Conservation (phyloP, 2,329 filamentous ascomycete genomes). For the Aspergillus sclerotialis region DNA sequence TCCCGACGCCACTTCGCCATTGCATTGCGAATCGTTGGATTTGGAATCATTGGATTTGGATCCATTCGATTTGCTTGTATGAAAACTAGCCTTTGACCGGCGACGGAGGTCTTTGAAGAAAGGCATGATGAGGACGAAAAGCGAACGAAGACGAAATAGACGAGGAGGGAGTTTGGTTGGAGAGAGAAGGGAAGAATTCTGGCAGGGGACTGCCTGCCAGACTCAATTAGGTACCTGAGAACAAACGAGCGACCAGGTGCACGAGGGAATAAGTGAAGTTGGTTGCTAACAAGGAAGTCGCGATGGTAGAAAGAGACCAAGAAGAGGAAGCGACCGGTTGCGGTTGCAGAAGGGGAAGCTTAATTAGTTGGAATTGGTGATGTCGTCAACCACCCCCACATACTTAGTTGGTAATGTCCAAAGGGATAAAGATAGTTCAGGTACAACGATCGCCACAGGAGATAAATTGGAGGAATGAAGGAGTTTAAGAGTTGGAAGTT, state of each 20-base stretch:
- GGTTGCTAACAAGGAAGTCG: conserved; percentile 5
- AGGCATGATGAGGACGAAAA: conserved; percentile 33
- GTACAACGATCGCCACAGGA: conserved; percentile 8
- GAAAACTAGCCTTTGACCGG: conserved; percentile 68
- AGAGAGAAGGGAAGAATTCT: conserved; percentile 6
- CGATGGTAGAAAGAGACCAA: conserved; percentile 1
- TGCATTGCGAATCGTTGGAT: conserved; percentile 35
- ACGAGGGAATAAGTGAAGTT: too few species aligned
- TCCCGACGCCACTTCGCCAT: conserved; percentile 56
- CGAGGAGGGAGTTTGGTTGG: too few species aligned
- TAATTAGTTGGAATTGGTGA: conserved; percentile 7
- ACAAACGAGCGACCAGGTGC: too few species aligned
- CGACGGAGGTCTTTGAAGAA: conserved; percentile 73
- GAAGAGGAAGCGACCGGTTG: conserved; percentile 29
- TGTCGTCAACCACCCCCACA: conserved; percentile 11
- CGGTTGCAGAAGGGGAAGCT: conserved; percentile 22
- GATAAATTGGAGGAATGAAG: conserved; percentile 2
- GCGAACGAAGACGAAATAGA: conserved; percentile 2
- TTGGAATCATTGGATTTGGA: conserved; percentile 28
- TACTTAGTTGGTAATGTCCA: too few species aligned
- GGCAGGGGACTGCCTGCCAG: too few species aligned
- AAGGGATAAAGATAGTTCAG: conserved; percentile 4
- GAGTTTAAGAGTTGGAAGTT: conserved; percentile 3
- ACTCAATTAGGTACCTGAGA: too few species aligned
- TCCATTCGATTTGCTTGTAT: conserved; percentile 44